Evolutionary conservation across 352 stramenopile genomes (phyloP).

Genomic region (Phytophthora fragariaefolia): DNA sequence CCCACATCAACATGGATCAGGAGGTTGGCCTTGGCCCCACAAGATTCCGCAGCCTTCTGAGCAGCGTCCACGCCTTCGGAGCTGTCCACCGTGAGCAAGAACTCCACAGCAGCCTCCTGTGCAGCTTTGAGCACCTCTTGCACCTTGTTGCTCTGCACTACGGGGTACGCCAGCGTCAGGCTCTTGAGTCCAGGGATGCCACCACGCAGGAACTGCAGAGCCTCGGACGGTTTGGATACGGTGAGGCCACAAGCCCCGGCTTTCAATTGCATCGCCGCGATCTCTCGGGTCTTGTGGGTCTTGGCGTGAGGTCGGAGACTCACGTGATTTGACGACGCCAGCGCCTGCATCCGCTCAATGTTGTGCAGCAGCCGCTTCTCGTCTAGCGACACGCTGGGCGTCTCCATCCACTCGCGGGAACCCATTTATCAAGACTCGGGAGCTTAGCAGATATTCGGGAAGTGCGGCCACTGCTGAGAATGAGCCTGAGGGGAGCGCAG

Average conservation of each 20-base stretch:
- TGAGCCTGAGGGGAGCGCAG: not conserved
- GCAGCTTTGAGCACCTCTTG: slow-evolving; percentile 56
- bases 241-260: slow-evolving; percentile 67
- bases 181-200: slow-evolving; percentile 53
- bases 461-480: too few relatives aligned
- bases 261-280: slow-evolving; percentile 58
- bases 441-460: slow-evolving; percentile 2
- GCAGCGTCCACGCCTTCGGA: slow-evolving; percentile 55
- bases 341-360: slow-evolving; percentile 69
- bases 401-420: slow-evolving; percentile 42
- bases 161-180: slow-evolving; percentile 70
- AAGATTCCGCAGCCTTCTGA: slow-evolving; percentile 53
- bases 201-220: slow-evolving; percentile 66
- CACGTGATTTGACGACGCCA: slow-evolving; percentile 52
- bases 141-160: slow-evolving; percentile 68
- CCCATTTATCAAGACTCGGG: slow-evolving; percentile 7
- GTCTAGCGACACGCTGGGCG: slow-evolving; percentile 69
- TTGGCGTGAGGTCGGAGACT: slow-evolving; percentile 74
- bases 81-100: slow-evolving; percentile 73
- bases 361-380: slow-evolving; percentile 66
- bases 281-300: slow-evolving; percentile 83
- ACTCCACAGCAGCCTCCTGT: slow-evolving; percentile 53
- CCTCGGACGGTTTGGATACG: slow-evolving; percentile 74
- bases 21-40: slow-evolving; percentile 53
- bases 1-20: slow-evolving; percentile 79